Conservation (phyloP, 2,329 filamentous ascomycete species). For the Penicillium freii region DNA sequence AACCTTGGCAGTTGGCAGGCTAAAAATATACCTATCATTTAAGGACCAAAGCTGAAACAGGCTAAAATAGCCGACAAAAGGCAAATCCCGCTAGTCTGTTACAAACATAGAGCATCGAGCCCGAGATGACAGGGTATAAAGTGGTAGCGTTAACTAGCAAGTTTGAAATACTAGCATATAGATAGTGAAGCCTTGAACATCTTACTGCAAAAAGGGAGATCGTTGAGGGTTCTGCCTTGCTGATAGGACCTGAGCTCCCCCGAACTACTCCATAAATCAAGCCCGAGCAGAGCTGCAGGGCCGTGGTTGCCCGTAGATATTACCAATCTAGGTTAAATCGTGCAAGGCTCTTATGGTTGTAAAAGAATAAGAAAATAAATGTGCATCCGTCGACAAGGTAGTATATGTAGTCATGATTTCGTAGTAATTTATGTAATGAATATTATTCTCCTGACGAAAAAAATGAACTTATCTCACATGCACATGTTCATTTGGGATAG, state of each 20-base stretch:
- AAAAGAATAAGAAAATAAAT: neutral
- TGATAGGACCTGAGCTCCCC: neutral
- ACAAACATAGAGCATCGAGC: neutral
- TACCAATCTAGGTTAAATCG: too few relatives aligned
- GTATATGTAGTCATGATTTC: neutral
- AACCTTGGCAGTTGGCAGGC: neutral
- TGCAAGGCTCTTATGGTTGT: too few relatives aligned
- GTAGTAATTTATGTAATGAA: neutral
- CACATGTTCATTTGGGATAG: conserved; percentile 53
- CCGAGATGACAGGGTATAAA: neutral
- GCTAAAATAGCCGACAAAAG: neutral
- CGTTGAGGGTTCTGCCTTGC: neutral
- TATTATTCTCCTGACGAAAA: neutral
- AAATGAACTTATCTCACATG: neutral
- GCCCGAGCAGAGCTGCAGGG: neutral
- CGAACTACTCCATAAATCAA: neutral
- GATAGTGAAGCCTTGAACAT: neutral
- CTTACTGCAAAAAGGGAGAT: neutral
- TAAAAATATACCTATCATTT: neutral
- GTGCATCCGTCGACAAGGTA: neutral
- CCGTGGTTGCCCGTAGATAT: neutral
- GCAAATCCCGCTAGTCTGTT: neutral
- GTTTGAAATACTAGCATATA: neutral
- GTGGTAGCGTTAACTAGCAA: neutral
- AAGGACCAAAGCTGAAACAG: neutral